Base-by-base conservation (phyloP, 805 yeast species). In the Pichia nanzhaoensis region DNA sequence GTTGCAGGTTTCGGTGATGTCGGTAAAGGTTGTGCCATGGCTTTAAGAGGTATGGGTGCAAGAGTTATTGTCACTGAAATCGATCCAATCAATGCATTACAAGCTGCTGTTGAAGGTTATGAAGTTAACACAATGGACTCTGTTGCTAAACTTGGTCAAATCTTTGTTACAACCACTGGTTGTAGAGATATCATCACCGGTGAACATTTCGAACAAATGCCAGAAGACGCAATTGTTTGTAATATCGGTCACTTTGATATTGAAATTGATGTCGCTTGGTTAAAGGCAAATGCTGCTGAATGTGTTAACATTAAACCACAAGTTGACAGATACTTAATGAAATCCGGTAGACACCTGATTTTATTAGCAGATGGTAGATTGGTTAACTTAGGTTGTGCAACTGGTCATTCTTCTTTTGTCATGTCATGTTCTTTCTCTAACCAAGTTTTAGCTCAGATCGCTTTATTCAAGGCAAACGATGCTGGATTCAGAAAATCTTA, bases 1-100 rank as follows among this genome's bases (percentile, higher is more conserved):
- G 98, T 91, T 62, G 97, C 96, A 52, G 99, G 99, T 74, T 91
- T 82, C 78, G 99, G 99, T 81, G 99, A 91, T 69, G 99, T 91
- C 66, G 99, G 99, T 77, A 91, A 91, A 78, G 99, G 99, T 71
- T 91, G 99, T 81, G 97, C 96, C 69, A 84, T 89, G 87, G 96
- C 99, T 56, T 81, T 93, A 64, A 84, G 87, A 75, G 90, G 95
- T 67, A 90, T 91, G 97, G 99, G 99, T 77, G 96, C 99, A 57
- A 86, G 96, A 73, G 99, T 91, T 61, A 79, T 93, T 57, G 89
- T 91, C 64, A 84, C 98, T 59, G 99, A 91, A 78, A 77, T 91
- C 64, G 99, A 91, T 73, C 99, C 99, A 66, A 91, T 91, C 76
- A 91, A 91, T 71, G 99, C 99, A 59, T 79, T 91, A 64, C 99